A percentile compares a stretch with the other conserved stretches of the same genome.
phyloP scores from a whole-genome alignment of 2,329 filamentous ascomycete genomes.

The Nemania sp. region DNA sequence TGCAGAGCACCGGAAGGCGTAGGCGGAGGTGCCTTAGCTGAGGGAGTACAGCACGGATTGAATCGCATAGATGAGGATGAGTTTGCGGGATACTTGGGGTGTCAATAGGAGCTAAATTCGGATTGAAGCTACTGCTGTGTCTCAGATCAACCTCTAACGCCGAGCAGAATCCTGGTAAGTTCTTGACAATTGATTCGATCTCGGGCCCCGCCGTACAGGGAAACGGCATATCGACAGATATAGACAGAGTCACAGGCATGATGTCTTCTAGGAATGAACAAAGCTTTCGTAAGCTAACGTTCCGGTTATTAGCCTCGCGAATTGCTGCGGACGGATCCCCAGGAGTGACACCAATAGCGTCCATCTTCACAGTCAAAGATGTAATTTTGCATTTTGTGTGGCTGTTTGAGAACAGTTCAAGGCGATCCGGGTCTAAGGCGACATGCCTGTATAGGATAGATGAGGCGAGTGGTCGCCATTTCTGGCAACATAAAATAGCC shows the following conservation, averaged over 20 bases:
- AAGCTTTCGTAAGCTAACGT: constrained; percentile 1
- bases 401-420: neutral
- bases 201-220: neutral
- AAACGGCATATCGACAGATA: too few species aligned
- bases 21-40: constrained; percentile 9
- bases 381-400: neutral
- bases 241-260: neutral
- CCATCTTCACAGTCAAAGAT: neutral
- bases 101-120: too few species aligned
- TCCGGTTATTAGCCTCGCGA: too few species aligned
- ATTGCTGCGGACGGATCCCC: too few species aligned
- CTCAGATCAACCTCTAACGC: neutral
- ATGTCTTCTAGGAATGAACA: neutral
- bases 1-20: constrained; percentile 18
- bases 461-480: constrained; percentile 6
- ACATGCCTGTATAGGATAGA: constrained; percentile 6
- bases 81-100: too few species aligned
- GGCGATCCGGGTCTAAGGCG: neutral
- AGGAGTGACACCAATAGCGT: neutral
- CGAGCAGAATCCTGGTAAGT: neutral
- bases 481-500: constrained; percentile 1
- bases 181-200: neutral
- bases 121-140: too few species aligned
- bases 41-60: constrained; percentile 17
- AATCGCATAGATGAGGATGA: constrained; percentile 3